Evolutionary conservation across 2,329 filamentous ascomycete species (phyloP), one percentile per base, ranked within the genome.

Genomic region (Ophiostoma sp.): DNA sequence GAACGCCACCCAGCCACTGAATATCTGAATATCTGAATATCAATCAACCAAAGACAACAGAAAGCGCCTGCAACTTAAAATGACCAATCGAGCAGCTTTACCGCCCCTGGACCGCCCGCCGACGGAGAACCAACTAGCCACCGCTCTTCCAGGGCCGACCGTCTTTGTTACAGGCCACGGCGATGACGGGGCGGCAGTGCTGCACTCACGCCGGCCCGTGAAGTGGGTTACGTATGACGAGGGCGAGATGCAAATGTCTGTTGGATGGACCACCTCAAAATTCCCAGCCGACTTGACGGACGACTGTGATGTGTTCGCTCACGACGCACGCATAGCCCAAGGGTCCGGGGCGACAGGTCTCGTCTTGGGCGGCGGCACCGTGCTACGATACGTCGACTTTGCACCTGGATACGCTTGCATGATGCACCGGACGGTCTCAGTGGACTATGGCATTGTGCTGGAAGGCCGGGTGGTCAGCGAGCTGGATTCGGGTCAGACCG

Each of bases 381-480:
- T 78, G n/a, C 74, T 78, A 17, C 76, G 77, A 36, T 77, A 72
- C 52, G 76, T 80, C 6, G 78, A 80, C 28, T 80, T 78, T 39
- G 78, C 79, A 0, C 78, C 78, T 0, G 81, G 80, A 15, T 79
- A 79, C 70, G 79, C 80, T 57, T 80, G 80, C 61, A 78, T 79
- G 77, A 81, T 78, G 77, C 77, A 78, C 75, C 75, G 77, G 69
- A 77, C 77, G 6, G 74, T 76, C 72, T 75, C 74, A 19, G 63
- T 78, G 45, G 77, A 78, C 74, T 78, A 77, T 71, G 76, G 76
- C 61, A 75, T 78, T 55, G 74, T 78, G 31, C 72, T 77, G 33
- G 76, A 76, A 68, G 76, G 76, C 50, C 55, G 52, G 17, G 63
- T 77, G 17, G 31, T 75, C 42, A 72, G 70, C 72, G 70, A 75